Percentiles rank a stretch among this genome's conserved stretches.
Conservation (phyloP, 306 rosid genomes). For the Vigna trinervia region DNA sequence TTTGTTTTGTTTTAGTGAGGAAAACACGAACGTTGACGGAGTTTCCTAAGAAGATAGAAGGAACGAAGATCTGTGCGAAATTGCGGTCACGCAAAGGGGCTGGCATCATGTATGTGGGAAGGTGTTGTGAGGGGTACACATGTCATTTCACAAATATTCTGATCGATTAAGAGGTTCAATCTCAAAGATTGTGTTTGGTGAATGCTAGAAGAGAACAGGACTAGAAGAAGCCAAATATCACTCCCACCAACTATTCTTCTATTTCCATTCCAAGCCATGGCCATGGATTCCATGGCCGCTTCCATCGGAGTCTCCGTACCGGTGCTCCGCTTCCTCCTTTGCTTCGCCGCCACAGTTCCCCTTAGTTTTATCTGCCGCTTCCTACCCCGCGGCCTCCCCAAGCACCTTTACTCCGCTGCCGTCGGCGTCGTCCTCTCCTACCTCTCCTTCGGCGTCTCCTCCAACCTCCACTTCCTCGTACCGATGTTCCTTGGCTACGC, state of each 20-base stretch:
- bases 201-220: background rate
- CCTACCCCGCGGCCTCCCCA: constrained; percentile 68
- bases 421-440: constrained; percentile 78
- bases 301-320: constrained; percentile 82
- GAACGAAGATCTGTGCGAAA: background rate
- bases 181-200: background rate
- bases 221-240: background rate
- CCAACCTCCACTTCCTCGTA: constrained; percentile 81
- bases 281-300: constrained; percentile 84
- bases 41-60: constrained; percentile 27
- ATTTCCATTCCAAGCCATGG: constrained; percentile 58
- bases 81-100: background rate
- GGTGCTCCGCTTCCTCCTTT: constrained; percentile 88
- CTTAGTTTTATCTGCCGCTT: constrained; percentile 76
- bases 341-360: constrained; percentile 86
- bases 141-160: background rate
- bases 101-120: background rate
- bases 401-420: constrained; percentile 74
- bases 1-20: background rate
- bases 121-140: background rate
- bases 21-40: constrained; percentile 14
- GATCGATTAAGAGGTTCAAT: background rate
- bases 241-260: background rate
- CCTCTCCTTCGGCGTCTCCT: constrained; percentile 87
- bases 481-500: constrained; percentile 84